phyloP scores from a whole-genome alignment of 2,329 filamentous ascomycete genomes.

The Myriosclerotinia scirpicola region DNA sequence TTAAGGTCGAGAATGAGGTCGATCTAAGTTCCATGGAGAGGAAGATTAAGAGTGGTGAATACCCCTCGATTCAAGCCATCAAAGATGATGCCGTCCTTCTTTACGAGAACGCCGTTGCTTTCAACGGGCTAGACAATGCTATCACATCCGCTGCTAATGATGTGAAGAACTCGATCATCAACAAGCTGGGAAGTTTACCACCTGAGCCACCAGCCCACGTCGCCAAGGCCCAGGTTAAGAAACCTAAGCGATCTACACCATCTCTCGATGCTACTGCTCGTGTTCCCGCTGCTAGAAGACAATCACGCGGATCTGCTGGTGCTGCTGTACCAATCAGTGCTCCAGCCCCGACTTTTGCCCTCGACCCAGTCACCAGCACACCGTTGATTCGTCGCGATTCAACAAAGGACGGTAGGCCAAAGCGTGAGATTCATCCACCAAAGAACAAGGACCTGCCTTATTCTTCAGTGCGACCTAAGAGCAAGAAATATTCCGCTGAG shows the following conservation, averaged over 20 bases:
- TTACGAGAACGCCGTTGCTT: conserved; percentile 73
- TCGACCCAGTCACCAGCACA: conserved; percentile 69
- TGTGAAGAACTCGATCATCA: conserved; percentile 61
- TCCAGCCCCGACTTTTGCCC: conserved; percentile 63
- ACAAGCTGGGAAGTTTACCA: conserved; percentile 46
- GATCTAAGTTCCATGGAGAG: conserved; percentile 81
- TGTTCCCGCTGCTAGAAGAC: conserved; percentile 42
- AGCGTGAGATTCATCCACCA: conserved; percentile 89
- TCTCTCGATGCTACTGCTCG: conserved; percentile 43
- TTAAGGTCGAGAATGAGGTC: conserved; percentile 73
- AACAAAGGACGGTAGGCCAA: conserved; percentile 75
- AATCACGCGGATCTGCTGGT: conserved; percentile 38
- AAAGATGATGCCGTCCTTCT: conserved; percentile 74
- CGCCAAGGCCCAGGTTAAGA: conserved; percentile 54
- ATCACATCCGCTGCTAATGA: conserved; percentile 61
- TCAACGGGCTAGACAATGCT: conserved; percentile 78
- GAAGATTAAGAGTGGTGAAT: conserved; percentile 68
- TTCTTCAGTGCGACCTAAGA: conserved; percentile 77
- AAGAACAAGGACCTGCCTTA: conserved; percentile 92
- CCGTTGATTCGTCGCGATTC: conserved; percentile 86
- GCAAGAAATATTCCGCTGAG: conserved; percentile 85
- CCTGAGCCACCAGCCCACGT: conserved; percentile 47
- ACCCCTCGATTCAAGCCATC: conserved; percentile 69
- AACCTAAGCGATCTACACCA: conserved; percentile 59
- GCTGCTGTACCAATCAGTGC: conserved; percentile 41